Conservation (phyloP, 768 basidiomycete species). For the Gymnopilus junonius region DNA sequence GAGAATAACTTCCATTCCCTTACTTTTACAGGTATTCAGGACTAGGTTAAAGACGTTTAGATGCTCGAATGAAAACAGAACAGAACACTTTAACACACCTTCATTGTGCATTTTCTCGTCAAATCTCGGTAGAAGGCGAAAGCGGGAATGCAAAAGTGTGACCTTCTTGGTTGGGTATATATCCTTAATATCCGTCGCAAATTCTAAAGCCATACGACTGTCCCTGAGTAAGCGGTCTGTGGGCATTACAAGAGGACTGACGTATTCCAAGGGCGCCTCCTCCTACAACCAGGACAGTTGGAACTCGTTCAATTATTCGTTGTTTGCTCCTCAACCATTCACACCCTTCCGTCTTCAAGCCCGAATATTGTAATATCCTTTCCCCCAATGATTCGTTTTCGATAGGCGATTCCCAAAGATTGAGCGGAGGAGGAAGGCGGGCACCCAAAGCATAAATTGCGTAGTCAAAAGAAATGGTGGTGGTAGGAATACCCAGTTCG, state of each 20-base stretch:
- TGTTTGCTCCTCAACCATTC: slow-evolving; percentile 58
- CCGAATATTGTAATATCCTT: slow-evolving; percentile 32
- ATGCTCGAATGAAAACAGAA: too few relatives aligned
- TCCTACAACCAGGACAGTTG: slow-evolving; percentile 65
- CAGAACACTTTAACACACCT: slow-evolving; percentile 33
- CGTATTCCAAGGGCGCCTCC: slow-evolving; percentile 78
- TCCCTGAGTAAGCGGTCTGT: background rate
- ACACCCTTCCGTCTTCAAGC: slow-evolving; percentile 52
- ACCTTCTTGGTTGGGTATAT: slow-evolving; percentile 55
- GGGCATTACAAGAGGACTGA: slow-evolving; percentile 35
- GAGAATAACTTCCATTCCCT: slow-evolving; percentile 53
- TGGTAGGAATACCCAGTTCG: slow-evolving; percentile 42
- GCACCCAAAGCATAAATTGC: slow-evolving; percentile 66
- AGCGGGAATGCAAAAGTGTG: slow-evolving; percentile 64
- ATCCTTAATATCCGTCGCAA: slow-evolving; percentile 64
- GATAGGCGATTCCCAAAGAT: slow-evolving; percentile 49
- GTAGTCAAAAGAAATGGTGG: slow-evolving; percentile 54
- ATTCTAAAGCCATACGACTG: slow-evolving; percentile 44
- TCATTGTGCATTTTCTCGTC: slow-evolving; percentile 55
- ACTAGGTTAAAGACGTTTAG: slow-evolving; percentile 26
- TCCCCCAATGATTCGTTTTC: slow-evolving; percentile 11
- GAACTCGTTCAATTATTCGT: slow-evolving; percentile 46
- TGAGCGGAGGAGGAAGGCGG: slow-evolving; percentile 54
- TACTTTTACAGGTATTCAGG: slow-evolving; percentile 41
- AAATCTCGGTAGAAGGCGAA: slow-evolving; percentile 57